These are phyloP conservation scores for Bonia amplexicaulis DNA, from an alignment of 176 grass and related monocot species.

Conservation along the genomic window DNA sequence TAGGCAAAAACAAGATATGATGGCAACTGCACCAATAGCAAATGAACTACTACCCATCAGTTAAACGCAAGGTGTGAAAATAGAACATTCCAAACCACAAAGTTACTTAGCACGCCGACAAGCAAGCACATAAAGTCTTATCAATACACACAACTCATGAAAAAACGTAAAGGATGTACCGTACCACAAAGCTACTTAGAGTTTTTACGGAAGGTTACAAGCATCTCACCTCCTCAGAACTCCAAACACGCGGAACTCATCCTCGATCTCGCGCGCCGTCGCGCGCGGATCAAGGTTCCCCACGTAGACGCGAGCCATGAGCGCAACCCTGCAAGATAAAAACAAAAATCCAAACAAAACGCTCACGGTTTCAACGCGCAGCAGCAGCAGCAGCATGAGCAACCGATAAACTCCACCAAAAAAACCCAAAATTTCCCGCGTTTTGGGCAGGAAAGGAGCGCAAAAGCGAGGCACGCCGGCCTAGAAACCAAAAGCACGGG, in stretches of 20 bases:
- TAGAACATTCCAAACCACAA: not conserved
- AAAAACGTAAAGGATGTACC: not conserved
- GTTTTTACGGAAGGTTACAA: not conserved
- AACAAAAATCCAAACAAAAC: not conserved
- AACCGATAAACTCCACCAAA: not conserved
- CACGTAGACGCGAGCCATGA: conserved; percentile 72
- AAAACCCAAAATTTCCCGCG: not conserved
- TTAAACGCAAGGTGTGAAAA: not conserved
- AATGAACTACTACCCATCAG: not conserved
- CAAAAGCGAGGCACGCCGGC: not conserved
- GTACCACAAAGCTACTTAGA: not conserved
- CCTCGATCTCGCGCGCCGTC: conserved; percentile 72
- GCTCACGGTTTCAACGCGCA: conserved; percentile 5
- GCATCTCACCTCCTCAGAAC: conserved; percentile 68
- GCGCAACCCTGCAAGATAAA: conserved; percentile 20
- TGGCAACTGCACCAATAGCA: not conserved
- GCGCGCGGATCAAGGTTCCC: conserved; percentile 73
- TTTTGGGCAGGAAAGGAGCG: not conserved
- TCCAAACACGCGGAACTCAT: conserved; percentile 67
- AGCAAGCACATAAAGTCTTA: not conserved
- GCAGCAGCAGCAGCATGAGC: not conserved
- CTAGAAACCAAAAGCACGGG: not conserved
- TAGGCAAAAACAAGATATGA: not conserved
- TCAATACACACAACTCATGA: not conserved
- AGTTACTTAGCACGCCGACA: not conserved